Evolutionary conservation across 805 yeast species (phyloP).

Genomic region (Yamadazyma endophytica): DNA sequence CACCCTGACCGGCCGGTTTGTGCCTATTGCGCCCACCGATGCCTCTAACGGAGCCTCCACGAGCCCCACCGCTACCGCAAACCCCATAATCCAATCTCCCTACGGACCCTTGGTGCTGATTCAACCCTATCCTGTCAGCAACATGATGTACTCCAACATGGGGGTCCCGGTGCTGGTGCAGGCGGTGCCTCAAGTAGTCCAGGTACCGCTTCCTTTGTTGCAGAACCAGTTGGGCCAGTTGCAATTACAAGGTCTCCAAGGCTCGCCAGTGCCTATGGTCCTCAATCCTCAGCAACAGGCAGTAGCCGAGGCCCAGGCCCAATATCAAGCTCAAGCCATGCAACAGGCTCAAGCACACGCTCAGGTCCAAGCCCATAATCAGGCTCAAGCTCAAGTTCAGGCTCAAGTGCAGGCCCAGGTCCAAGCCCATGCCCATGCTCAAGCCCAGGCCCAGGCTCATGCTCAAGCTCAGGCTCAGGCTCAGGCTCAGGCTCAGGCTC

Average conservation of each 20-base stretch:
- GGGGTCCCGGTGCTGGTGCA: slow-evolving; percentile 14
- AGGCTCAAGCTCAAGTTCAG: slow-evolving; percentile 1
- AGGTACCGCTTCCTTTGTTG: slow-evolving; percentile 11
- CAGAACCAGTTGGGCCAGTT: slow-evolving; percentile 7
- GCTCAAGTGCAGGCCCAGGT: slow-evolving; percentile 4
- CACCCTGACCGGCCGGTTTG: no score
- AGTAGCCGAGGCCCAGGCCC: slow-evolving; percentile 1
- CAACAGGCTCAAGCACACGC: slow-evolving; percentile 6
- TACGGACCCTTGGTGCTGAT: slow-evolving; percentile 24
- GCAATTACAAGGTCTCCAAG: slow-evolving; percentile 1
- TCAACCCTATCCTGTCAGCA: slow-evolving; percentile 14
- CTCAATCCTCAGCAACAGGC: slow-evolving; percentile 1
- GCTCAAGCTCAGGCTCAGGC: slow-evolving; percentile 4
- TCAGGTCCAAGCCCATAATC: slow-evolving; percentile 5
- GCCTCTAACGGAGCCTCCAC: no score
- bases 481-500: slow-evolving; percentile 2
- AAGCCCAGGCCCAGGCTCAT: slow-evolving; percentile 3
- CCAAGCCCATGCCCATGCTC: slow-evolving; percentile 8
- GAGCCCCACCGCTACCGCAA: slow-evolving; percentile 5
- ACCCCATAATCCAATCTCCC: slow-evolving; percentile 18
- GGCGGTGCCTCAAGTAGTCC: slow-evolving; percentile 11
- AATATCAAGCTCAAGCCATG: slow-evolving; percentile 5
- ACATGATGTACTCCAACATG: slow-evolving; percentile 9
- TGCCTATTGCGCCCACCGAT: no score
- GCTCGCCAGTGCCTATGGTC: slow-evolving; percentile 1